Base-by-base conservation (phyloP, 2,329 filamentous ascomycete genomes). In the Didymella pinodella region DNA sequence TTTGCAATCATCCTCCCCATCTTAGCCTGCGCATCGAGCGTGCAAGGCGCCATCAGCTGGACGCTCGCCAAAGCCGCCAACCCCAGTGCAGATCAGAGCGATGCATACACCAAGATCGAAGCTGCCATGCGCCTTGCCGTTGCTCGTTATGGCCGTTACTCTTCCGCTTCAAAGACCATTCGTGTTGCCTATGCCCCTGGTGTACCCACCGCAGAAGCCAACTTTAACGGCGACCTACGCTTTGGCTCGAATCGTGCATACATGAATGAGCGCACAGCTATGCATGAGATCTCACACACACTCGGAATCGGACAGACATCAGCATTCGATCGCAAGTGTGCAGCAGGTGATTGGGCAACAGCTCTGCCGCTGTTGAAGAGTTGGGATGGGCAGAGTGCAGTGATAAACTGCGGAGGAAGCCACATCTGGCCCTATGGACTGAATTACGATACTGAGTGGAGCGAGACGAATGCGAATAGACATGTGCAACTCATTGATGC, bases 371-470 rank as follows among this genome's bases (percentile, higher is more conserved):
- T 76, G 55, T 31, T 76, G 59, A 63, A 65, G 44, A 71, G 65
- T 25, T 76, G 65, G 47, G 73, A 76, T 63, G 73, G 72, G 0
- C 28, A 56, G 2, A 18, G 25, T 18, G 38, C 38, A 11, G 69
- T 66, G 52, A 75, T 76, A 25, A 76, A 58, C 26, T 76, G 73
- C 61, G 73, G 72, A 6, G 72, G 73, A 2, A 20, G 49, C 0
- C 72, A 76, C 38, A 71, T 76, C 36, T 76, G 73, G 72, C 72
- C 72, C 6, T 75, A 76, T 65, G 73, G 73, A 2, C 51, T 76
- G 48, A 75, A 76, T 31, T 76, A 74, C 45, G 73, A 76, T 0
- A 74, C 47, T 4, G 73, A 76, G 54, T 73, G 70, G 73, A 75
- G 71, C 48, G 72, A 74, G 64, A 75, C 69, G 29, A 75, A 76